Conservation (phyloP, 164 flowering plant species). For the Umbilicus rupestris region DNA sequence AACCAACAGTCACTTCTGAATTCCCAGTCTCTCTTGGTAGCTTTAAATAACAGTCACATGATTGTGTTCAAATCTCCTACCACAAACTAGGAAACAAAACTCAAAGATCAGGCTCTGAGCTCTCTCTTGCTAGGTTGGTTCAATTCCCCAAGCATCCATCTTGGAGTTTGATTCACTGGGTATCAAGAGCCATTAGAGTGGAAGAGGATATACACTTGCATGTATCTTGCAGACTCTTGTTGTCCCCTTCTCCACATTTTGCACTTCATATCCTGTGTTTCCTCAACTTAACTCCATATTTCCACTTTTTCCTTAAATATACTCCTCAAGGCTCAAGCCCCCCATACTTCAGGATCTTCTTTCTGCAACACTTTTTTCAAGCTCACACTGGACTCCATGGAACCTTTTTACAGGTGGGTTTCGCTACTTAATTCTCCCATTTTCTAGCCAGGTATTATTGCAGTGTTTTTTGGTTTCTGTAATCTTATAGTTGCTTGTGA, state of each 20-base stretch:
- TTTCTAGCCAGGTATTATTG: background rate
- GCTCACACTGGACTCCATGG: background rate
- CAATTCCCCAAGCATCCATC: background rate
- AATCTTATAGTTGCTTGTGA: background rate
- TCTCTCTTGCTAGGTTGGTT: background rate
- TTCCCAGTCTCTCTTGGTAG: background rate
- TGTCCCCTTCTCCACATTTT: background rate
- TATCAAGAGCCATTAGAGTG: background rate
- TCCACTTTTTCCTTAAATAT: background rate
- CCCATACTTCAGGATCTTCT: background rate
- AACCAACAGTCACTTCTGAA: background rate
- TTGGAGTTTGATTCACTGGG: background rate
- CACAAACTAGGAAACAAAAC: background rate
- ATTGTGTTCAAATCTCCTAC: background rate
- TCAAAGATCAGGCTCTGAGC: background rate
- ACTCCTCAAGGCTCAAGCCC: background rate
- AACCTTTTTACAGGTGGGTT: conserved; percentile 1
- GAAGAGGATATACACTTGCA: background rate
- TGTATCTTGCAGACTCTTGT: background rate
- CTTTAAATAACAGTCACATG: background rate
- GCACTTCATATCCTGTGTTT: background rate
- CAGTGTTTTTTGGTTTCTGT: background rate
- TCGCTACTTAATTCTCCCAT: background rate
- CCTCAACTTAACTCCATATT: background rate
- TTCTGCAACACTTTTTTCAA: background rate